Conservation (phyloP, 2,329 filamentous ascomycete species). For the Plenodomus biglobosus region DNA sequence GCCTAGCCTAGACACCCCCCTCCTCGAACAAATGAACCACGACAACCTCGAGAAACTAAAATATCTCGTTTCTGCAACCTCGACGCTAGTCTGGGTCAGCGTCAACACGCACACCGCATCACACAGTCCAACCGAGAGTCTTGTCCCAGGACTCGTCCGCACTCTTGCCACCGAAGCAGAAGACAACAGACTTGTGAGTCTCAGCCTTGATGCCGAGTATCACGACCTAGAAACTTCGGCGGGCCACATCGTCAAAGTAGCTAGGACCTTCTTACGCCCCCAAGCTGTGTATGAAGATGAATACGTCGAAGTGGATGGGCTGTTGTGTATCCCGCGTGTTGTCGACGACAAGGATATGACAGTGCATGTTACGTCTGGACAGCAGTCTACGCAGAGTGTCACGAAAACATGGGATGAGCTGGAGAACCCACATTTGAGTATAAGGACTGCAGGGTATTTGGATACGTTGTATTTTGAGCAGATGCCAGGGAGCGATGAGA, state of each 20-base stretch:
- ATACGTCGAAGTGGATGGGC: slow-evolving; percentile 10
- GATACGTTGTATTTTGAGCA: slow-evolving; percentile 19
- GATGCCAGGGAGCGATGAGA: neutral
- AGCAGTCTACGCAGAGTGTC: slow-evolving; percentile 13
- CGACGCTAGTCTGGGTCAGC: slow-evolving; percentile 9
- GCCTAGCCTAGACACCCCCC: slow-evolving; percentile 3
- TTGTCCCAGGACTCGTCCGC: slow-evolving; percentile 12
- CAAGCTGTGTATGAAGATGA: slow-evolving; percentile 13
- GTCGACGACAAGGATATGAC: slow-evolving; percentile 7
- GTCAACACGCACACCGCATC: neutral
- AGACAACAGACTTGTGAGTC: slow-evolving; percentile 10
- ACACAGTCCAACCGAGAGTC: slow-evolving; percentile 7
- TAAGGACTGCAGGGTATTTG: slow-evolving; percentile 14
- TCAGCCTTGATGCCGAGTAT: slow-evolving; percentile 3
- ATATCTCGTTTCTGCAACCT: slow-evolving; percentile 1
- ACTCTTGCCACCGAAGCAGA: slow-evolving; percentile 14
- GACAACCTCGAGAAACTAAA: slow-evolving; percentile 8
- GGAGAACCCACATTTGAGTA: slow-evolving; percentile 9
- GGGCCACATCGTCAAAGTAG: slow-evolving; percentile 3
- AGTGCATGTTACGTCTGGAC: neutral
- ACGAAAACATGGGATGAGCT: slow-evolving; percentile 11
- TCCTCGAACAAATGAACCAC: slow-evolving; percentile 9
- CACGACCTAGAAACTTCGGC: neutral
- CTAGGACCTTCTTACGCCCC: neutral
- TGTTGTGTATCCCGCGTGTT: slow-evolving; percentile 9